Conservation (phyloP, 2,329 filamentous ascomycete genomes). For the Fusarium veterinarium region DNA sequence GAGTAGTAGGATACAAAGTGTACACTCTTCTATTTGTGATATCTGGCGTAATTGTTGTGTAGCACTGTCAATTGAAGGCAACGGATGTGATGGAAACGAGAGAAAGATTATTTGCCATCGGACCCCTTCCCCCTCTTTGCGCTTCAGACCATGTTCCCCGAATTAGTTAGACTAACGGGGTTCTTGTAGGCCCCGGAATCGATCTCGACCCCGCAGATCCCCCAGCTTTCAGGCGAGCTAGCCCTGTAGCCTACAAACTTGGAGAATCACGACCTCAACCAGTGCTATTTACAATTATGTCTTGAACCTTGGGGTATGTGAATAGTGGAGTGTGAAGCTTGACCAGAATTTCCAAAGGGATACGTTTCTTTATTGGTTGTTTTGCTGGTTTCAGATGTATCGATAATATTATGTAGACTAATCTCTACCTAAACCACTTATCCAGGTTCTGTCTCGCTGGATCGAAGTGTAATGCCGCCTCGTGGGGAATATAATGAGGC, state of each 20-base stretch:
- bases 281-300: not conserved
- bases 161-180: not conserved
- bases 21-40: accelerated
- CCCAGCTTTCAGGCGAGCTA: not conserved
- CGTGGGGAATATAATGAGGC: not conserved
- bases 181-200: not conserved
- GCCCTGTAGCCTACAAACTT: not conserved
- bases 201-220: not conserved
- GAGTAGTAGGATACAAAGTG: accelerated
- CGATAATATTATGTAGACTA: not conserved
- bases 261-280: not conserved
- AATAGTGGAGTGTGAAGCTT: accelerated
- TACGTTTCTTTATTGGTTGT: not conserved
- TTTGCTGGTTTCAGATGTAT: accelerated
- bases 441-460: not conserved
- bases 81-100: not conserved
- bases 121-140: not conserved
- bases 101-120: not conserved
- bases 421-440: not conserved
- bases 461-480: not conserved
- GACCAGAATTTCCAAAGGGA: accelerated
- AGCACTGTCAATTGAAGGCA: not conserved
- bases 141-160: not conserved
- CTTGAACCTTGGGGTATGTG: accelerated
- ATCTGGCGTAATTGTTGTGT: accelerated